A percentile compares a stretch with the other conserved stretches of the same genome.
Evolutionary conservation across 208 protist species (phyloP).

Genomic region (Crithidia mellificae): DNA sequence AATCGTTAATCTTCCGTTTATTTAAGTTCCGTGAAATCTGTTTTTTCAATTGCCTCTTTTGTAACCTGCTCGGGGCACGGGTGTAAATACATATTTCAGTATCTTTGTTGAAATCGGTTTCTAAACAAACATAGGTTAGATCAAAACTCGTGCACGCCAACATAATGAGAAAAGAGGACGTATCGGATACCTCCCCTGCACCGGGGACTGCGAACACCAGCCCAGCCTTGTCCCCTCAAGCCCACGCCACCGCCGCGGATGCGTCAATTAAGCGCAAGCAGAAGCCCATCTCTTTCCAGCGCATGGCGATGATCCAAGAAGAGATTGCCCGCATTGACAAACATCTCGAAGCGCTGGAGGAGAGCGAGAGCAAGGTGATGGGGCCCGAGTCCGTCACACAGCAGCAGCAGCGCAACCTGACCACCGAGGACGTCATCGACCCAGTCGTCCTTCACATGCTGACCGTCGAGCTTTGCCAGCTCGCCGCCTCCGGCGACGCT

Average conservation of each 20-base stretch:
- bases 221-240: slow-evolving; percentile 13
- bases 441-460: slow-evolving; percentile 71
- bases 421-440: slow-evolving; percentile 45
- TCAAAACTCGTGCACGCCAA: too few species aligned
- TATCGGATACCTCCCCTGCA: slow-evolving; percentile 8
- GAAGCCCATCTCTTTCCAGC: slow-evolving; percentile 65
- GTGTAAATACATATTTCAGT: too few species aligned
- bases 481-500: slow-evolving; percentile 63
- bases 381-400: slow-evolving; percentile 14
- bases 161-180: neutral
- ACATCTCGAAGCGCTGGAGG: slow-evolving; percentile 47
- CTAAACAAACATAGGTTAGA: too few species aligned
- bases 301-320: slow-evolving; percentile 77
- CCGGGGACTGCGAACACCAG: slow-evolving; percentile 4
- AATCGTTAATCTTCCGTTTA: too few species aligned
- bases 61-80: too few species aligned
- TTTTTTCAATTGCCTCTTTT: too few species aligned
- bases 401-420: slow-evolving; percentile 14
- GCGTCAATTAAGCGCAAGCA: slow-evolving; percentile 28
- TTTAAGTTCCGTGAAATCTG: too few species aligned
- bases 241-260: slow-evolving; percentile 10
- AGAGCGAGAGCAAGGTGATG: slow-evolving; percentile 28
- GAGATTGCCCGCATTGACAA: slow-evolving; percentile 72
- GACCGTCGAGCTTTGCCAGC: slow-evolving; percentile 77
- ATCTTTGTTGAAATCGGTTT: too few species aligned